Conservation (phyloP, 1,284 basidiomycete genomes). For the Ceratobasidium sp. region DNA sequence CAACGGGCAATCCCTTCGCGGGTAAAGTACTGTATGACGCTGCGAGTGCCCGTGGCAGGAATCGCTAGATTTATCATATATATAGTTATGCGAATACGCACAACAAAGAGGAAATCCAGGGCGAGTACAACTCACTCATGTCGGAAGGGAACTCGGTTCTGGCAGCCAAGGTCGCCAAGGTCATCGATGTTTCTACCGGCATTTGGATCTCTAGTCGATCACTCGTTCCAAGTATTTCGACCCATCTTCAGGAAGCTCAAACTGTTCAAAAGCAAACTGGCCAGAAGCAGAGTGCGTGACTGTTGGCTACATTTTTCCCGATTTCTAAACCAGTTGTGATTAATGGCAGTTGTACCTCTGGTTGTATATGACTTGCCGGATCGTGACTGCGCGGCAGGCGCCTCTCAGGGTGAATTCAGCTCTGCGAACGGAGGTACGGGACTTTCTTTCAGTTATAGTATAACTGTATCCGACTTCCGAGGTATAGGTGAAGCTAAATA, state of each 20-base stretch:
- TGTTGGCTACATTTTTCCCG: not conserved
- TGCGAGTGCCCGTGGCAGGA: too few species aligned
- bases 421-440: constrained; percentile 3
- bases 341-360: not conserved
- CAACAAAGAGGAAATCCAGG: constrained; percentile 3
- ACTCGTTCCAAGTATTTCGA: not conserved
- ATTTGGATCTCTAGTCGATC: constrained; percentile 22
- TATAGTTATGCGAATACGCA: constrained; percentile 9
- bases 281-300: constrained; percentile 9
- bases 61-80: too few species aligned
- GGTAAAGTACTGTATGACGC: too few species aligned
- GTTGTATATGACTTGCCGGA: constrained; percentile 18
- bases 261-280: constrained; percentile 1
- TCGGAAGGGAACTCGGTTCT: constrained; percentile 5
- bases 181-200: not conserved
- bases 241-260: not conserved
- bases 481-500: constrained; percentile 22
- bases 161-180: constrained; percentile 11
- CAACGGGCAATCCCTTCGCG: too few species aligned
- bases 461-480: too few species aligned
- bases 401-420: constrained; percentile 21
- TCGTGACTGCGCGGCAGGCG: constrained; percentile 10
- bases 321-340: not conserved
- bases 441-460: too few species aligned
- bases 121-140: constrained; percentile 9